phyloP scores from a whole-genome alignment of 1,284 basidiomycete genomes.

The Irpex rosettiformis region DNA sequence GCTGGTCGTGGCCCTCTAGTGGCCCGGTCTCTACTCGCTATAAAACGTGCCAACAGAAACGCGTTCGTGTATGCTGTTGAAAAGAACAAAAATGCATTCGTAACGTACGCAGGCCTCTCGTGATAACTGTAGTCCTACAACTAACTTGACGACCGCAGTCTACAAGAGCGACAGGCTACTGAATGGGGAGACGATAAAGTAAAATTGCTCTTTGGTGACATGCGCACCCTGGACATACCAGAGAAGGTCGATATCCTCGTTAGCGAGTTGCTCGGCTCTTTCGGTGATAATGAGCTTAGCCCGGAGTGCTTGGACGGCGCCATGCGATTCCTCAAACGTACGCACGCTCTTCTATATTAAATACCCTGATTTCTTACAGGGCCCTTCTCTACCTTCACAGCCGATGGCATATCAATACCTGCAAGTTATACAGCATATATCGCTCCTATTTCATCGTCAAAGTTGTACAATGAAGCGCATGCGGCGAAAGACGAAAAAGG shows the following conservation, averaged over 20 bases:
- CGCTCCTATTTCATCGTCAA: conserved; percentile 90
- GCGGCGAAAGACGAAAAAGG: conserved; percentile 60
- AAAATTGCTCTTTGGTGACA: conserved; percentile 87
- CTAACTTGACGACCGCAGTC: conserved; percentile 35
- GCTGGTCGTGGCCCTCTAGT: conserved; percentile 95
- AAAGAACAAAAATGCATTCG: conserved; percentile 93
- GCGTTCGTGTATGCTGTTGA: conserved; percentile 87
- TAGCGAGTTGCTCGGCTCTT: conserved; percentile 94
- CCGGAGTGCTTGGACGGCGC: conserved; percentile 98
- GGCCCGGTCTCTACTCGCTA: conserved; percentile 79
- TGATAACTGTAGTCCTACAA: neutral
- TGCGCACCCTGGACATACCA: conserved; percentile 79
- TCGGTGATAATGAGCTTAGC: conserved; percentile 98
- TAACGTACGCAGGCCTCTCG: conserved; percentile 64
- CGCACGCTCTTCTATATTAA: conserved; percentile 25
- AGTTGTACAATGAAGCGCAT: conserved; percentile 82
- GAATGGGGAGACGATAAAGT: conserved; percentile 87
- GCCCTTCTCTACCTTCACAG: conserved; percentile 40
- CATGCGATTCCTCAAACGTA: conserved; percentile 85
- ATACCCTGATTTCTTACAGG: conserved; percentile 9
- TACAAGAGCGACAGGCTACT: conserved; percentile 74
- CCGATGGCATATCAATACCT: conserved; percentile 93
- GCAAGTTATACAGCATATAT: conserved; percentile 94
- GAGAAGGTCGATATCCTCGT: conserved; percentile 92
- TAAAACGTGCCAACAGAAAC: conserved; percentile 64